A percentile compares a stretch with the other conserved stretches of the same genome.
phyloP scores from a whole-genome alignment of 768 basidiomycete species.

The Neoboletus subvelutipes region DNA sequence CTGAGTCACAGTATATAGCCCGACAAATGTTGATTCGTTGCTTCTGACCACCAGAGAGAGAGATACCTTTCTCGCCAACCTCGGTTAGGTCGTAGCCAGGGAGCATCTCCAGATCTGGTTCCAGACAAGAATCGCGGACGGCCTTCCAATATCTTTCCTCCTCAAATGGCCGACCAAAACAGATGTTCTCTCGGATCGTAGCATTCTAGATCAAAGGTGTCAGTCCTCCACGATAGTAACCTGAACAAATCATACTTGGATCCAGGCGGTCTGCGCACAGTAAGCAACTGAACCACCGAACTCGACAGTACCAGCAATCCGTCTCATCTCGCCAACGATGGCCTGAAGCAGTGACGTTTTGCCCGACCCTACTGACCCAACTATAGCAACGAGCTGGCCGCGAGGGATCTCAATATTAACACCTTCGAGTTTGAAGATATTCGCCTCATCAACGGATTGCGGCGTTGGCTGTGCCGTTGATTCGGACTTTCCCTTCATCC shows the following conservation, averaged over 20 bases:
- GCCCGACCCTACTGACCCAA: slow-evolving; percentile 64
- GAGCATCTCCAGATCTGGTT: slow-evolving; percentile 77
- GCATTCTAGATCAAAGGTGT: slow-evolving; percentile 50
- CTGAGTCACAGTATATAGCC: slow-evolving; percentile 81
- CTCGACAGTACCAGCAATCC: slow-evolving; percentile 58
- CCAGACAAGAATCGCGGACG: slow-evolving; percentile 72
- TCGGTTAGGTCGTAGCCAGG: slow-evolving; percentile 78
- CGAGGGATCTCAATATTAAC: slow-evolving; percentile 68
- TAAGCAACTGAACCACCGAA: slow-evolving; percentile 81
- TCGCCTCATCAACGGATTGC: slow-evolving; percentile 36
- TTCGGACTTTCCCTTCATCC: slow-evolving; percentile 16
- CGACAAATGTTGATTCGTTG: slow-evolving; percentile 86
- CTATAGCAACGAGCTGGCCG: slow-evolving; percentile 81
- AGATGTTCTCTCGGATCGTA: slow-evolving; percentile 86
- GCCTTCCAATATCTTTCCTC: slow-evolving; percentile 82
- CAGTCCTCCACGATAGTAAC: background rate
- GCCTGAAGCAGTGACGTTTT: slow-evolving; percentile 69
- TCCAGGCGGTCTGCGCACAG: slow-evolving; percentile 89
- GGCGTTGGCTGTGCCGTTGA: slow-evolving; percentile 24
- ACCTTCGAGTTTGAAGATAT: slow-evolving; percentile 62
- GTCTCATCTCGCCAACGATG: slow-evolving; percentile 81
- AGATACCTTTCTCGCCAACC: slow-evolving; percentile 86
- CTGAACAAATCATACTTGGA: slow-evolving; percentile 50
- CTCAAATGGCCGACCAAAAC: slow-evolving; percentile 83
- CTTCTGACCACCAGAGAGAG: slow-evolving; percentile 78